phyloP scores from a whole-genome alignment of 2,329 filamentous ascomycete genomes.

The Fusarium anguioides region DNA sequence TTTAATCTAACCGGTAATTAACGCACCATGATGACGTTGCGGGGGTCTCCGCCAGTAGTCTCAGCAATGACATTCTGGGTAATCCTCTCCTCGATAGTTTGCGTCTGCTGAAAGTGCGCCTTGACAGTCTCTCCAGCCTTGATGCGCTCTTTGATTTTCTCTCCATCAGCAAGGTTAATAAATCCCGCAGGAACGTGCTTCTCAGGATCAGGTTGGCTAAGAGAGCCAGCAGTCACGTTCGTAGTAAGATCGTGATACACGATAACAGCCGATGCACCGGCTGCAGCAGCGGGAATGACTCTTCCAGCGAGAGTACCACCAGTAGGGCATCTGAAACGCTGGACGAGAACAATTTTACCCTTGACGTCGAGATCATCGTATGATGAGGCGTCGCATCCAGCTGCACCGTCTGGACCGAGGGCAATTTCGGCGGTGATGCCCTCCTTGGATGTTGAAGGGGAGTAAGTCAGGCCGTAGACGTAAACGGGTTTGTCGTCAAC shows the following conservation, averaged over 20 bases:
- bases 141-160: slow-evolving; percentile 53
- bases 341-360: slow-evolving; percentile 44
- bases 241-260: slow-evolving; percentile 38
- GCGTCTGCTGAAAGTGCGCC: slow-evolving; percentile 35
- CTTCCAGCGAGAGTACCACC: slow-evolving; percentile 39
- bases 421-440: slow-evolving; percentile 38
- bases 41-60: slow-evolving; percentile 30
- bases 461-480: slow-evolving; percentile 38
- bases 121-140: slow-evolving; percentile 50
- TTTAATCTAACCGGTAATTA: fast-evolving
- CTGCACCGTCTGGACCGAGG: slow-evolving; percentile 36
- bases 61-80: slow-evolving; percentile 39
- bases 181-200: slow-evolving; percentile 33
- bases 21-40: slow-evolving; percentile 40
- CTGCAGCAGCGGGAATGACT: slow-evolving; percentile 34
- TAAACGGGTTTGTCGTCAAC: slow-evolving; percentile 34
- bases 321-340: slow-evolving; percentile 41
- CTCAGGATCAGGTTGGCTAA: slow-evolving; percentile 38
- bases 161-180: slow-evolving; percentile 52
- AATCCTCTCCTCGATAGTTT: slow-evolving; percentile 40
- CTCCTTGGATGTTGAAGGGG: slow-evolving; percentile 28
- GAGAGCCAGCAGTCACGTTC: slow-evolving; percentile 36
- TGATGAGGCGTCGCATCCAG: slow-evolving; percentile 35
- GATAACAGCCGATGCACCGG: slow-evolving; percentile 35
- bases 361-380: slow-evolving; percentile 38